Base-by-base conservation (phyloP, 306 rosid genomes). In the Canavalia gladiata region DNA sequence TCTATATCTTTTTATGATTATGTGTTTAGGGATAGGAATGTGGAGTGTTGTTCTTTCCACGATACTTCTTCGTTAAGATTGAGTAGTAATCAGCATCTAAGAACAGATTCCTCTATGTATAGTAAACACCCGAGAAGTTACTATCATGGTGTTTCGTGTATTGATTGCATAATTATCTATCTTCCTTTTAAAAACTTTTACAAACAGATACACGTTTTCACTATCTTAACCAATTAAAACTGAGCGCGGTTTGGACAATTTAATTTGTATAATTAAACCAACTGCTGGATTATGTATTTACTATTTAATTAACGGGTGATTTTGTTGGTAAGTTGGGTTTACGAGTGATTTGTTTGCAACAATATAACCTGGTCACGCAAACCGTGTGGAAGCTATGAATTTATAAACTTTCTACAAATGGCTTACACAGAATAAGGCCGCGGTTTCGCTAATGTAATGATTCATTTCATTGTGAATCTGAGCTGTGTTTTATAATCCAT, bases 61-160 rank as follows among this genome's bases (percentile, higher is more conserved):
- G 58, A 72, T 29, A 83, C 80, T 83, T 83, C 83, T 55, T 42
- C 37, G 46, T 39, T 34, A 83, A 77, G 82, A 72, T 70, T 54
- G 0, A 11, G 1, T 6, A 7, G 74, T 11, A 77, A 77, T 64
- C 5, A 25, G 37, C 35, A 37, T 68, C 70, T 34, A 29, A 43
- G 80, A 81, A 43, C 50, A 74, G 30, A 64, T 74, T 65, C 70
- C 7, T 74, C 55, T 43, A 13, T 33, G 7, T 0, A 57, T 57
- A 57, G 67, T 28, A 12, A 66, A 4, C 29, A 49, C 28, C 37
- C 12, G 55, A 75, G 55, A 82, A 68, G 85, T 37, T 2, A 57
- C 41, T 60, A 77, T 83, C 39, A 77, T 51, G 30, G 10, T 77
- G 68, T 71, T 37, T 70, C 35, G 74, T n/a, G 52, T 8, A 8